phyloP scores from a whole-genome alignment of 495 filamentous ascomycete genomes.

The Astrothelium subdiscretum region DNA sequence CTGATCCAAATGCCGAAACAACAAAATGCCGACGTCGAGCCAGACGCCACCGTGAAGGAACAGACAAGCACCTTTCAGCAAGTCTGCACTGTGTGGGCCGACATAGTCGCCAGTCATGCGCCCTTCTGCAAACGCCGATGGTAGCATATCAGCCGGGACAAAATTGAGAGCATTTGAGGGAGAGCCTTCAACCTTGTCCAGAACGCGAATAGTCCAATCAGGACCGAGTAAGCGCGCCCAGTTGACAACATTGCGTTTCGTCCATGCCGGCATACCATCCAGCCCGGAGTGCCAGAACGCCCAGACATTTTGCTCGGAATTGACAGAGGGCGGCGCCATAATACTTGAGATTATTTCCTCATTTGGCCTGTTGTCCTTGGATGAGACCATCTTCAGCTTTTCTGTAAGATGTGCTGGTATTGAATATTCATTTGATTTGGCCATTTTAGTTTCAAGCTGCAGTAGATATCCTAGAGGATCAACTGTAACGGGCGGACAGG shows the following conservation, averaged over 20 bases:
- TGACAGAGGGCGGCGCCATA: conserved; percentile 13
- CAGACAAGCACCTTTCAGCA: conserved; percentile 29
- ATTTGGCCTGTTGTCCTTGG: background rate
- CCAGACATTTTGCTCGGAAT: conserved; percentile 35
- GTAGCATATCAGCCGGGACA: conserved; percentile 21
- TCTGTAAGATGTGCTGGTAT: background rate
- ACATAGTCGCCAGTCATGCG: conserved; percentile 27
- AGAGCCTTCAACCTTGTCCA: conserved; percentile 12
- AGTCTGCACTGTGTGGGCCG: conserved; percentile 27
- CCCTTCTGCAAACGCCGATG: conserved; percentile 25
- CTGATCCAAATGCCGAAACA: conserved; percentile 30
- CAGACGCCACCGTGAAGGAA: conserved; percentile 30
- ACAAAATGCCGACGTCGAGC: conserved; percentile 29
- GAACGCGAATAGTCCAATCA: conserved; percentile 16
- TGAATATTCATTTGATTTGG: background rate
- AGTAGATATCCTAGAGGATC: background rate
- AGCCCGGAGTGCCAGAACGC: conserved; percentile 32
- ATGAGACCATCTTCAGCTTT: background rate
- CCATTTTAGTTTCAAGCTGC: background rate
- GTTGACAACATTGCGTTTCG: conserved; percentile 23
- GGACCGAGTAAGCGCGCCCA: conserved; percentile 16
- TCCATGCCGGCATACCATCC: conserved; percentile 26
- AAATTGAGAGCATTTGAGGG: conserved; percentile 17
- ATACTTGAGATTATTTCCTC: background rate
- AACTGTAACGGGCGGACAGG: too few relatives aligned